Evolutionary conservation across 2,329 filamentous ascomycete genomes (phyloP), one percentile per base, ranked within the genome.

Genomic region (Sporothrix luriei): DNA sequence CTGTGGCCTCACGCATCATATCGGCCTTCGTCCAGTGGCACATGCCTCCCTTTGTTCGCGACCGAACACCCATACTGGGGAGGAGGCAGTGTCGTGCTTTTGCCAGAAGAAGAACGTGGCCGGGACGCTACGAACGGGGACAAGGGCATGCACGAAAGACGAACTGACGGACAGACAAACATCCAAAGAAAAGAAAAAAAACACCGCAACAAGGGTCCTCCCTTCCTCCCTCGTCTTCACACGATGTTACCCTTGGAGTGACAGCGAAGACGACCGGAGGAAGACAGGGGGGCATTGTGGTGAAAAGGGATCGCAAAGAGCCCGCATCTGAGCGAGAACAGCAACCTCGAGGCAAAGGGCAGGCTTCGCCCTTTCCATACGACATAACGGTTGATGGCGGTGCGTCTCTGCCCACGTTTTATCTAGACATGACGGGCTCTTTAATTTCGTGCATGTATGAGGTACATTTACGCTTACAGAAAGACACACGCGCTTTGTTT

Each of bases 191-290:
- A 5, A 61, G 2, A 43, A 13, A 3, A 5, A 66, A 66, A 66
- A 66, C 48, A 54, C 48, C 64, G 48, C 64, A 66, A 16, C 26
- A n/a, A 54, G 49, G 38, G 2, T 11, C n/a, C 57, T 38, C 57
- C 38, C 40, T 19, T 21, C 21, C 57, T 11, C n/a, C 48, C 40
- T 43, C 40, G 13, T 16, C 14, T 11, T 13, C 40, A 43, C 40
- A 43, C 61, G 64, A 66, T 66, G 64, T 55, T 43, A 66, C 64
- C 64, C 33, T 66, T 24, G 21, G n/a, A 14, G 38, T 21, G 62
- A 66, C 48, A 52, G 62, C 11, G 33, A 55, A 26, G 52, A 16
- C 19, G n/a, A n/a, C n/a, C n/a, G 1, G 16, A 55, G 52, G 54
- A 14, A 40, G 54, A 40, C 14, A 54, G 26, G 51, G 51, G 24